Evolutionary conservation across 768 basidiomycete species (phyloP).

Genomic region (Leucosporidium creatinivorum): DNA sequence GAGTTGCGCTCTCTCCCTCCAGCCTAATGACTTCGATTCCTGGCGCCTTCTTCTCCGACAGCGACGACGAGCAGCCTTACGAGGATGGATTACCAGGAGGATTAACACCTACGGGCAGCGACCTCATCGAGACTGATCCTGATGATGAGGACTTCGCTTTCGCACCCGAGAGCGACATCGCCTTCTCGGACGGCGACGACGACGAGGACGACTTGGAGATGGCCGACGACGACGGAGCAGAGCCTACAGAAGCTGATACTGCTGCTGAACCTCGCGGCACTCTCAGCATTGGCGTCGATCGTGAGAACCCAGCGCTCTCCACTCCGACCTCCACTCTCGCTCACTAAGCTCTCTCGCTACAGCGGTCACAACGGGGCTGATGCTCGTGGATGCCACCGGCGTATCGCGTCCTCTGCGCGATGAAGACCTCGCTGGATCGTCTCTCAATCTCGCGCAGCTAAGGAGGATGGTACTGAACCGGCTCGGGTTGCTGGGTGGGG

Average conservation of each 20-base stretch:
- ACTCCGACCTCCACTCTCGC: too few species aligned
- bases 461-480: constrained; percentile 15
- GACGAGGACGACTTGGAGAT: constrained; percentile 7
- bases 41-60: not conserved
- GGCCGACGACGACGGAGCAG: constrained; percentile 8
- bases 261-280: too few species aligned
- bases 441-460: constrained; percentile 10
- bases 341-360: not conserved
- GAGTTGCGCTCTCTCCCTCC: too few species aligned
- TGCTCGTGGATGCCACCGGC: constrained; percentile 9
- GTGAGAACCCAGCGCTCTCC: too few species aligned
- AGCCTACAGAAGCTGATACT: constrained; percentile 15
- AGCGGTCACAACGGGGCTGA: constrained; percentile 4
- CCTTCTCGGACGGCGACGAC: not conserved
- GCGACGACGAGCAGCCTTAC: too few species aligned
- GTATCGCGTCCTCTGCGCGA: not conserved
- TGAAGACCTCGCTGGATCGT: constrained; percentile 8
- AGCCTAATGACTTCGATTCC: not conserved
- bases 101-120: not conserved
- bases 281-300: too few species aligned
- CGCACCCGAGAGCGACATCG: not conserved
- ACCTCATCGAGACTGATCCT: not conserved
- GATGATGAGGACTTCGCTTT: constrained; percentile 10
- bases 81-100: not conserved
- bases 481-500: not conserved